Evolutionary conservation across 1,139 yeast genomes (phyloP), one percentile per base, ranked within the genome.

Genomic region (Debaryomyces fabryi): DNA sequence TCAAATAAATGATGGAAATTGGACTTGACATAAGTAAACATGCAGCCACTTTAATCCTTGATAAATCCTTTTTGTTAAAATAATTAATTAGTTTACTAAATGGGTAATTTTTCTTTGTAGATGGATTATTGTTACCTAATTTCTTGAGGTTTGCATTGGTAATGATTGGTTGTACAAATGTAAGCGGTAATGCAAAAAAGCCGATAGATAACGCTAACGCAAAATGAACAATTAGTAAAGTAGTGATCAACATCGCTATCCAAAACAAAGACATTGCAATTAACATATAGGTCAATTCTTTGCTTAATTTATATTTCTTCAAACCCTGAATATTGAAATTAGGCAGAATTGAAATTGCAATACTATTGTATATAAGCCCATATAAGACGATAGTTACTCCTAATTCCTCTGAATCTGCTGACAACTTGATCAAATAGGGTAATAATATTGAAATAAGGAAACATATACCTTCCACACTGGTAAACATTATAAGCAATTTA

Each of bases 191-290:
- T 1, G 89, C 81, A 27, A 82, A 66, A 1, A 88, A 50, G 0
- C 96, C 95, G 50, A 92, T 73, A 3, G 76, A 64, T 47, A 89
- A 76, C 0, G 97, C 89, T 53, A 93, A 74, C 2, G 97, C 78
- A 66, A 92, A 93, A 66, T 93, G 92, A 36, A 92, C 80, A 57
- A 91, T 90, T 47, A 95, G 74, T 37, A 91, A 70, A 0, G 96
- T 84, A 9, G 90, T 82, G 39, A 91, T 75, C 34, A 85, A 74
- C 63, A 90, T 76, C 32, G 96, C 85, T 49, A 86, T 77, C 53
- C 81, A 79, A 48, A 85, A 72, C 49, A 85, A 74, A 3, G 88
- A 75, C 42, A 72, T 62, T 8, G 78, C 55, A 33, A 74, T 57
- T 38, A 74, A 56, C 27, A 70, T 65, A 49, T 59, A 68, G 4